Evolutionary conservation across 2,329 filamentous ascomycete species (phyloP), one percentile per base, ranked within the genome.

Genomic region (Keithomyces neogunnii): DNA sequence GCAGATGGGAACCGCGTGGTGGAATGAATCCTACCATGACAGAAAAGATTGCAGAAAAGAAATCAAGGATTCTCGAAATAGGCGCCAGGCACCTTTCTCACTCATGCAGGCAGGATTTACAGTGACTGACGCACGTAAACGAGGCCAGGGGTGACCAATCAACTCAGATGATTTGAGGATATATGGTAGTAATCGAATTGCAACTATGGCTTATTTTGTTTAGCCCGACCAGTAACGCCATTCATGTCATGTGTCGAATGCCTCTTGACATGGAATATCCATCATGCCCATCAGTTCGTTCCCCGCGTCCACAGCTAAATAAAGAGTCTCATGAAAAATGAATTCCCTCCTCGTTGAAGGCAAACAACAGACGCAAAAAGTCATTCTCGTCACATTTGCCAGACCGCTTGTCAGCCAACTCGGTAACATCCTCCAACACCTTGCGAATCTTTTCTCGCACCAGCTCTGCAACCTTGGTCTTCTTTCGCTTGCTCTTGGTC

Each of bases 311-410:
- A 44, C 8, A 30, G 8, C 40, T 7, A 44, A 43, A 19, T 11
- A 47, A 19, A 45, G 28, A 11, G 13, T 29, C 32, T 74, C 68
- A 90, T 55, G 81, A 86, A 67, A 97, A 97, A 72, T 96, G 92
- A 53, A 97, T 92, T 31, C 89, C 89, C 66, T 95, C 89, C 58
- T 89, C 82, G 66, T 96, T 96, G 69, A 96, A 96, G 2, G 87
- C 86, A 59, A 75, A 78, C 39, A 96, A 70, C 57, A 96, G 68
- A 59, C 84, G 85, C 65, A 99, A 70, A 64, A 96, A 97, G 62
- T 96, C 91, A 49, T 87, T 91, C 71, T 97, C 89, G 63, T 96
- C 90, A 63, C 90, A 95, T 74, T 93, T 85, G 55, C 89, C 80
- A 9, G 91, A 81, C 57, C 92, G 77, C 72, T 87, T 89, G 54